Evolutionary conservation across 2,329 filamentous ascomycete genomes (phyloP).

Genomic region (Microsporum ferrugineum): DNA sequence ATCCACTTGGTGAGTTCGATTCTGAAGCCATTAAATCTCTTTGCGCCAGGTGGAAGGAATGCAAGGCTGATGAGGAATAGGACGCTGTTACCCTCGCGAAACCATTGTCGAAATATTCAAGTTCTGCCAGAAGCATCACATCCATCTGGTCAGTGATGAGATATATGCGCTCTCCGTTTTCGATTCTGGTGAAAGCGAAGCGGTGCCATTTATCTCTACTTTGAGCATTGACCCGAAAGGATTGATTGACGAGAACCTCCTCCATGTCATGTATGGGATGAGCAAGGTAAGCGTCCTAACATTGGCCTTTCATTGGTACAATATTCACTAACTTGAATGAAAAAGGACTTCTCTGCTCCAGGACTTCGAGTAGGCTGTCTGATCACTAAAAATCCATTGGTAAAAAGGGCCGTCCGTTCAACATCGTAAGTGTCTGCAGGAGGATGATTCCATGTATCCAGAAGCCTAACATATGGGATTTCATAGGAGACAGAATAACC

Average conservation of each 20-base stretch:
- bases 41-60: slow-evolving; percentile 27
- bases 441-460: not conserved
- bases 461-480: not conserved
- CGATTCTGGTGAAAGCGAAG: slow-evolving; percentile 31
- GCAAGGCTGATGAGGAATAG: slow-evolving; percentile 33
- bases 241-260: slow-evolving; percentile 38
- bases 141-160: slow-evolving; percentile 49
- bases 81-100: slow-evolving; percentile 36
- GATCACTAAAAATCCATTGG: slow-evolving; percentile 3
- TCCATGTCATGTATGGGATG: slow-evolving; percentile 43
- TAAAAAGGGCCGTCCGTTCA: not conserved
- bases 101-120: slow-evolving; percentile 37
- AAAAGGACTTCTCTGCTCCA: slow-evolving; percentile 43
- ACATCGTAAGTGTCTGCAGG: slow-evolving; percentile 3
- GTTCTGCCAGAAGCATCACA: slow-evolving; percentile 38
- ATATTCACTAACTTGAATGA: not conserved
- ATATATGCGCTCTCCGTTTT: slow-evolving; percentile 48
- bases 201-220: slow-evolving; percentile 36
- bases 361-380: slow-evolving; percentile 41
- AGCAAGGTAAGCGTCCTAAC: slow-evolving; percentile 23
- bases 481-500: slow-evolving; percentile 4
- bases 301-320: no score
- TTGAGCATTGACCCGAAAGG: slow-evolving; percentile 35
- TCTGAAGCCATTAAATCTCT: slow-evolving; percentile 18
- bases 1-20: slow-evolving; percentile 29